These are phyloP conservation scores for Globisporangium abappressorium DNA, from an alignment of 352 stramenopile species.

Conservation along the genomic window DNA sequence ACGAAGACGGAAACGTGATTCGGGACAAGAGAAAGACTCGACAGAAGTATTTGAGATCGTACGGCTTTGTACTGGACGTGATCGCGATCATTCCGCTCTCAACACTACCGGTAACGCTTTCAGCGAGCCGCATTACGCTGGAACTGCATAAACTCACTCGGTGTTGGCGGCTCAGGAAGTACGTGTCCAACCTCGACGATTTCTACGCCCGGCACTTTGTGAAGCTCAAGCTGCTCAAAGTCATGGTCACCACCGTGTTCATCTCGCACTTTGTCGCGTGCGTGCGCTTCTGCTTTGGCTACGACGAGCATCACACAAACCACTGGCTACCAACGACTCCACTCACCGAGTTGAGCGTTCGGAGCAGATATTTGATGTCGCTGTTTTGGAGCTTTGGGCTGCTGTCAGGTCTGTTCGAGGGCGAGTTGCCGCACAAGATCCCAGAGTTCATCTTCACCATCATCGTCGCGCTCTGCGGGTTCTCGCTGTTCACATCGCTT, in stretches of 20 bases:
- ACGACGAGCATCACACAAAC: slow-evolving; percentile 13
- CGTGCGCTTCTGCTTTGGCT: slow-evolving; percentile 36
- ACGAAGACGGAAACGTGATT: slow-evolving; percentile 49
- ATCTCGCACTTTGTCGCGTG: slow-evolving; percentile 56
- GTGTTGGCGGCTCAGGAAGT: slow-evolving; percentile 37
- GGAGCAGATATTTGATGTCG: slow-evolving; percentile 29
- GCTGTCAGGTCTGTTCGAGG: slow-evolving; percentile 54
- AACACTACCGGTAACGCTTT: slow-evolving; percentile 14
- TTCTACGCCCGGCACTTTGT: slow-evolving; percentile 54
- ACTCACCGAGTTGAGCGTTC: slow-evolving; percentile 8
- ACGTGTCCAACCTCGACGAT: slow-evolving; percentile 49
- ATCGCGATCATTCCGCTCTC: slow-evolving; percentile 41
- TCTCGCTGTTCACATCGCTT: slow-evolving; percentile 60
- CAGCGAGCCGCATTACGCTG: slow-evolving; percentile 12
- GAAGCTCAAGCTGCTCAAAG: slow-evolving; percentile 47
- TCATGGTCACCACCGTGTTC: slow-evolving; percentile 32
- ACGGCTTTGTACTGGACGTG: slow-evolving; percentile 42
- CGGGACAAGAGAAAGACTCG: slow-evolving; percentile 37
- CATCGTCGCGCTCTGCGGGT: slow-evolving; percentile 41
- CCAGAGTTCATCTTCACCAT: slow-evolving; percentile 49
- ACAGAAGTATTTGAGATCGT: slow-evolving; percentile 38
- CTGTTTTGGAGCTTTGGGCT: slow-evolving; percentile 60
- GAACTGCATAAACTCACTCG: slow-evolving; percentile 57
- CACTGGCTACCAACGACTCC: slow-evolving; percentile 23
- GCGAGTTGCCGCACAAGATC: slow-evolving; percentile 30